Base-by-base conservation (phyloP, 345 rosid genomes). In the Garcia nutans region DNA sequence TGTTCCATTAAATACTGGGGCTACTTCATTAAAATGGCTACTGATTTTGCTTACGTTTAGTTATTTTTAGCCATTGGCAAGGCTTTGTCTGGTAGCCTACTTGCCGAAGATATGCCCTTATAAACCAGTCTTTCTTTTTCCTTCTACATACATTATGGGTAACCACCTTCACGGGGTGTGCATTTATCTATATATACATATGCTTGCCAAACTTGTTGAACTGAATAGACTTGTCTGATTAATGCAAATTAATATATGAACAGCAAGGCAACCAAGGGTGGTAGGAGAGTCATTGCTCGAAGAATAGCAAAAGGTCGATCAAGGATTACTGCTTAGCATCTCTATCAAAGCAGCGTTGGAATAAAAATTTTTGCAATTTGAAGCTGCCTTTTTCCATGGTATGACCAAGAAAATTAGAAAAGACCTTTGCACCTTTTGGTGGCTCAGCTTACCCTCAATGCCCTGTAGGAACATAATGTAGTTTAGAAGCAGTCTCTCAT, bases 231-330 rank as follows among this genome's bases (percentile, higher is more conserved):
- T 68, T 58, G 73, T 72, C 57, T 83, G 71, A 63, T 71, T 69
- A 19, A 31, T 70, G 59, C 71, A 37, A 76, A 31, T 76, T 16
- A 84, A 28, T 68, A 72, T 77, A 66, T 83, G 80, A 71, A 74
- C 99, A 96, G 98, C 63, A 96, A 93, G 84, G 96, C 98, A 76
- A 96, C 98, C 24, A 96, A 90, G 84, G 99, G 99, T 60, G 99
- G 99, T 52, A 85, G 95, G 58, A 89, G 89, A 84, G 99, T 96
- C 81, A 96, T 96, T 71, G 99, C 97, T 77, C 92, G 99, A 69
- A 89, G 99, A 82, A 84, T 93, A 78, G 99, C 98, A 11, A 96
- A 96, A 82, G 98, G 99, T 41, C 93, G 99, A 52, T 79, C 87
- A 58, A 90, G 99, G 88, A 84, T 93, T 72, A 88, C 99, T 0